Base-by-base conservation (phyloP, 352 stramenopile species). In the Pilasporangium apinafurcum region DNA sequence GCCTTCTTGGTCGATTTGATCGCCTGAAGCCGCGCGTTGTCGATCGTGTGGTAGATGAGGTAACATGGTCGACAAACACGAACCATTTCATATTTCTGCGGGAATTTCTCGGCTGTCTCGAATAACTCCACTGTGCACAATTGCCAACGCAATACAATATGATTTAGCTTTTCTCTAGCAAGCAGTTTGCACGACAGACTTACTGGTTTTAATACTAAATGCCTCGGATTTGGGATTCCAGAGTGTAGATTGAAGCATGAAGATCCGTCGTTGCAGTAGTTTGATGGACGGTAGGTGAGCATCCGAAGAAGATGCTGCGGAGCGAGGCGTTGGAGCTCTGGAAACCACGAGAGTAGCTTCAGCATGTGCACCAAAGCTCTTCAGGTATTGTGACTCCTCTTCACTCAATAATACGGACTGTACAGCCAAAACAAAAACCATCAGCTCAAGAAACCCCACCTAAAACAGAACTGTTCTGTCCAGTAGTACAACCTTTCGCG, bases 221-320 rank as follows among this genome's bases (percentile, higher is more conserved):
- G 62, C 54, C 28, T 82, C 62, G 9, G 70, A 83, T 17, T 82
- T 59, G 14, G 73, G 73, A 30, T 86, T 83, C 74, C 74, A 86
- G 35, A 84, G 37, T 28, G 74, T 84, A 39, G 73, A 81, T 25
- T 71, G 66, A 39, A 86, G 67, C 66, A 83, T 83, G 53, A 81
- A 83, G 37, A 83, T 73, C 25, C 74, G 59, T 25, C 68, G 56
- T 43, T 86, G 68, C 13, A 86, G 63, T 24, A 86, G 50, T 18
- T 68, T 73, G 20, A 62, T 56, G n/a, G n/a, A n/a, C n/a, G n/a
- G n/a, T n/a, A n/a, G n/a, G 41, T 67, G 64, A 25, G 44, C 47
- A 9, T 72, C 58, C 33, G 56, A 30, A 8, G 43, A 20, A 22
- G 21, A 8, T 16, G 31, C 22, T 3, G 37, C 26, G 17, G 35